phyloP scores from a whole-genome alignment of 2,329 filamentous ascomycete genomes.

The Escovopsis weberi region DNA sequence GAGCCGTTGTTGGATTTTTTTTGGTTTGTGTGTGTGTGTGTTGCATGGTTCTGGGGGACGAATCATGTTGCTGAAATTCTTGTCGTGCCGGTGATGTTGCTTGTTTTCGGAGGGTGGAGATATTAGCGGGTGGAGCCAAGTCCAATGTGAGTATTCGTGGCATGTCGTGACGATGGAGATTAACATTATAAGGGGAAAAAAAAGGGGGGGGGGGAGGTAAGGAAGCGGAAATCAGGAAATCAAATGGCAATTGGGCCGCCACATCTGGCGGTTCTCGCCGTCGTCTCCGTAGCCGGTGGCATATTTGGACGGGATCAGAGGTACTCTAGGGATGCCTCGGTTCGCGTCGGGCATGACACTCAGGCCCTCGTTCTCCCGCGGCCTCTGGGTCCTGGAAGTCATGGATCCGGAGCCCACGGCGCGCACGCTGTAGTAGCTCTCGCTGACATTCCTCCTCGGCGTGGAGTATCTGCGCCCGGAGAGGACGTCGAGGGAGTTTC shows the following conservation, averaged over 20 bases:
- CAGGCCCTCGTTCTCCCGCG: slow-evolving; percentile 15
- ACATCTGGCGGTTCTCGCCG: slow-evolving; percentile 18
- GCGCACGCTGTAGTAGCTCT: slow-evolving; percentile 6
- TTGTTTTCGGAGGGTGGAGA: no score
- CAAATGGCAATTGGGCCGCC: slow-evolving; percentile 9
- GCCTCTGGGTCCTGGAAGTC: slow-evolving; percentile 13
- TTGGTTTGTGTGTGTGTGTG: no score
- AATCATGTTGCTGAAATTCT: no score
- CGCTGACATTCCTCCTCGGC: slow-evolving; percentile 8
- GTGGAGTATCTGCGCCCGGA: slow-evolving; percentile 1
- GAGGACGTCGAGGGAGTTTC: slow-evolving; percentile 2
- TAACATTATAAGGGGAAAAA: no score
- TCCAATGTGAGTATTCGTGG: no score
- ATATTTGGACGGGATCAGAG: slow-evolving; percentile 30
- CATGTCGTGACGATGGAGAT: no score
- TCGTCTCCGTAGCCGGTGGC: slow-evolving; percentile 19
- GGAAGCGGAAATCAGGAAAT: no score
- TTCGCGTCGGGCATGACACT: slow-evolving; percentile 31
- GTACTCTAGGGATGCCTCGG: slow-evolving; percentile 30
- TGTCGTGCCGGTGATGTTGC: no score
- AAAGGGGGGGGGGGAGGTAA: no score
- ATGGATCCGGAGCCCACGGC: slow-evolving; percentile 8
- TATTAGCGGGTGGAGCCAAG: no score
- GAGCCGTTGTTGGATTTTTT: no score
- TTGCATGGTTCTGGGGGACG: no score